Evolutionary conservation across 345 rosid species (phyloP).

Genomic region (Arabidopsis thaliana): TAIR10.1 NC_003076.8:2623501-2624000

Average conservation of each 20-base stretch:
- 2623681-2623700: constrained; percentile 27
- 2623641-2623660: constrained; percentile 47
- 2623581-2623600: constrained; percentile 2
- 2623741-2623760: neutral
- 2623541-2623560: constrained; percentile 2
- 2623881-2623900: neutral
- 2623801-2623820: neutral
- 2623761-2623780: constrained; percentile 19
- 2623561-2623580: constrained; percentile 13
- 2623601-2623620: constrained; percentile 32
- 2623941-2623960: neutral
- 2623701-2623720: constrained; percentile 31
- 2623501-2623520: neutral
- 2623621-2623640: constrained; percentile 47
- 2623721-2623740: neutral
- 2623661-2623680: constrained; percentile 45
- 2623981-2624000: neutral
- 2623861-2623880: neutral
- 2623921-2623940: neutral
- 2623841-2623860: neutral
- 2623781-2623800: constrained; percentile 14
- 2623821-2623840: neutral
- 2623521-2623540: constrained; percentile 2
- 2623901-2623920: neutral
- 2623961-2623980: neutral